Conservation (phyloP, 2,329 filamentous ascomycete genomes). For the Penicillium sp. region DNA sequence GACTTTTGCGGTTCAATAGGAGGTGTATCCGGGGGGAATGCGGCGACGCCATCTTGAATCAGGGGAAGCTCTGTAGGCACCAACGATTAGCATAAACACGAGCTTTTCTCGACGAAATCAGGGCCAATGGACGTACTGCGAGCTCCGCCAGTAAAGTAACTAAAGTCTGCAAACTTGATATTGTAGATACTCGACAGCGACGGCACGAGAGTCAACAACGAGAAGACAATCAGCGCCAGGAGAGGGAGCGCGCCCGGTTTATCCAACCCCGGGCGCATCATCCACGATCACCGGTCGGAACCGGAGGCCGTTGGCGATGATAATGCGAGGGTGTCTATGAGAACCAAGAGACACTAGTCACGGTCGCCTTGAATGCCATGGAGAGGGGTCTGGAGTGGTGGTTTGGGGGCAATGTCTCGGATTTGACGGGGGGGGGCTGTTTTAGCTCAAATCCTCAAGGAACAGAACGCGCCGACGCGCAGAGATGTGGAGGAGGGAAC, state of each 20-base stretch:
- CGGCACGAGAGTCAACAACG: constrained; percentile 42
- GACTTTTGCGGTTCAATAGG: constrained; percentile 20
- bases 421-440: constrained; percentile 11
- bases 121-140: constrained; percentile 34
- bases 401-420: constrained; percentile 15
- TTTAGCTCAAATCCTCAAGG: constrained; percentile 1
- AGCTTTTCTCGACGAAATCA: not conserved
- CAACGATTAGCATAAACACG: constrained; percentile 10
- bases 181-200: constrained; percentile 41
- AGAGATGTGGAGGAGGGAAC: not conserved
- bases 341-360: constrained; percentile 12
- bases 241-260: constrained; percentile 45
- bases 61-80: constrained; percentile 34
- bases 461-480: constrained; percentile 7
- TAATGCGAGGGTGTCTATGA: constrained; percentile 8
- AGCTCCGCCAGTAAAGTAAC: constrained; percentile 30
- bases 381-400: constrained; percentile 9
- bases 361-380: constrained; percentile 19
- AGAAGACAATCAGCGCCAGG: constrained; percentile 41
- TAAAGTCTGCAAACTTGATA: constrained; percentile 38
- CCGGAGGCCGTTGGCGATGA: constrained; percentile 13
- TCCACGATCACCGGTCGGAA: constrained; percentile 69
- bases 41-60: constrained; percentile 32
- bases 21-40: constrained; percentile 17
- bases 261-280: constrained; percentile 43